phyloP scores from a whole-genome alignment of 148 eudicot species.

The Chenopodium berlandieri region DNA sequence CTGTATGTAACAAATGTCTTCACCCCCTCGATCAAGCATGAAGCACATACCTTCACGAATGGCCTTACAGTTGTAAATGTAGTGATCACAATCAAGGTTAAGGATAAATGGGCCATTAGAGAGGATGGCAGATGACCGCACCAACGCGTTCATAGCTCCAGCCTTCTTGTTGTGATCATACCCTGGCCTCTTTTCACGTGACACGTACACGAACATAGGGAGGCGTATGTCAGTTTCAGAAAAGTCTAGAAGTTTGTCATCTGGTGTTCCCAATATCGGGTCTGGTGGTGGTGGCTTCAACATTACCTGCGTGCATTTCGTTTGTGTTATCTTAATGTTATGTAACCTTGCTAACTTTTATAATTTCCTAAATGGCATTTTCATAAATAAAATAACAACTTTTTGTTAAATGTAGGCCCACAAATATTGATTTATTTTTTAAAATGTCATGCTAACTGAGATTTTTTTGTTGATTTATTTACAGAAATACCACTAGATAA shows the following conservation, averaged over 20 bases:
- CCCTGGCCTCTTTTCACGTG: conserved; percentile 70
- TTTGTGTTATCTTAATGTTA: neutral
- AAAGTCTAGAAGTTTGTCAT: conserved; percentile 55
- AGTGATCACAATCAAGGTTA: conserved; percentile 94
- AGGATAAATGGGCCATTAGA: conserved; percentile 94
- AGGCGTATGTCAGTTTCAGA: conserved; percentile 73
- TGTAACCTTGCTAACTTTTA: no score
- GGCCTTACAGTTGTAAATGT: conserved; percentile 67
- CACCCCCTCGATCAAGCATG: conserved; percentile 95
- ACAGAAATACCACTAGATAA: no score
- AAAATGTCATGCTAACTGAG: no score
- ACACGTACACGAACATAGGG: conserved; percentile 84
- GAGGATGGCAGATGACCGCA: conserved; percentile 74
- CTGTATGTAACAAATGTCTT: conserved; percentile 90
- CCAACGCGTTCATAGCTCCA: conserved; percentile 75
- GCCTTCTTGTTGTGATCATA: conserved; percentile 86
- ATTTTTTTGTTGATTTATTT: no score
- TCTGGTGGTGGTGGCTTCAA: conserved; percentile 77
- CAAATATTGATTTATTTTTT: no score
- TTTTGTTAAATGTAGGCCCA: no score
- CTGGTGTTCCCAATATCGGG: conserved; percentile 48
- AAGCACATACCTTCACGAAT: conserved; percentile 96
- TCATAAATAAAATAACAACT: no score
- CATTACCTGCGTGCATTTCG: conserved; percentile 53
- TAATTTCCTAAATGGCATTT: no score